Evolutionary conservation across 768 basidiomycete species (phyloP).

Genomic region (Tulasnella sp.): DNA sequence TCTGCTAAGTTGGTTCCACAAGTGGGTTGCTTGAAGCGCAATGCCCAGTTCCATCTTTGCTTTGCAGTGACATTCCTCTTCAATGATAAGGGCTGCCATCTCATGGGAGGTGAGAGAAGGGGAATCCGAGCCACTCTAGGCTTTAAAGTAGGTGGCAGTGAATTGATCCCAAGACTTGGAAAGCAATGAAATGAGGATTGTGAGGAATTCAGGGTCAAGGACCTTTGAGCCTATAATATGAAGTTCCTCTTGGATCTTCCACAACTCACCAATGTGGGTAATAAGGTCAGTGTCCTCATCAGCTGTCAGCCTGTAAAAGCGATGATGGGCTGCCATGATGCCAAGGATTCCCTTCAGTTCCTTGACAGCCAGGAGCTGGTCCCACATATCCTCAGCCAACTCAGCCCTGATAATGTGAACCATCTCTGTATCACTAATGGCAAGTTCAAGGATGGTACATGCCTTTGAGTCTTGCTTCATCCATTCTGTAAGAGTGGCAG

Average conservation of each 20-base stretch:
- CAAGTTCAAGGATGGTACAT: slow-evolving; percentile 25
- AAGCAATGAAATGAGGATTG: slow-evolving; percentile 26
- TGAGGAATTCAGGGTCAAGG: slow-evolving; percentile 25
- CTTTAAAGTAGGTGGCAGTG: slow-evolving; percentile 19
- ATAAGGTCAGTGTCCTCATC: slow-evolving; percentile 27
- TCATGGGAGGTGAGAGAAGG: slow-evolving; percentile 16
- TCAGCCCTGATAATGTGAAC: slow-evolving; percentile 24
- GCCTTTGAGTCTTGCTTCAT: slow-evolving; percentile 26
- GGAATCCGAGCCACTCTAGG: slow-evolving; percentile 17
- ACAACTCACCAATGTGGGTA: slow-evolving; percentile 26
- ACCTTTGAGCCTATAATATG: slow-evolving; percentile 21
- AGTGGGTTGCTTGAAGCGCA: no score
- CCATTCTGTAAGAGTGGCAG: slow-evolving; percentile 20
- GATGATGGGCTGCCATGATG: slow-evolving; percentile 23
- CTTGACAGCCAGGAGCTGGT: slow-evolving; percentile 24
- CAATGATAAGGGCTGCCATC: slow-evolving; percentile 18
- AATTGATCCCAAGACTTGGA: slow-evolving; percentile 29
- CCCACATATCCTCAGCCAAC: slow-evolving; percentile 26
- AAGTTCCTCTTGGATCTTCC: slow-evolving; percentile 22
- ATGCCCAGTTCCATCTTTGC: neutral
- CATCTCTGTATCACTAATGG: slow-evolving; percentile 24
- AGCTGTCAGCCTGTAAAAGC: slow-evolving; percentile 24
- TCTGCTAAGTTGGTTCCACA: no score
- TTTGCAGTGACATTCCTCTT: slow-evolving; percentile 10
- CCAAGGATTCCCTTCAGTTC: slow-evolving; percentile 25